Percentiles rank a stretch among this genome's conserved stretches.
These are phyloP conservation scores for Metroxylon sagu DNA, from an alignment of 176 grass and related monocot genomes.

Conservation along the genomic window DNA sequence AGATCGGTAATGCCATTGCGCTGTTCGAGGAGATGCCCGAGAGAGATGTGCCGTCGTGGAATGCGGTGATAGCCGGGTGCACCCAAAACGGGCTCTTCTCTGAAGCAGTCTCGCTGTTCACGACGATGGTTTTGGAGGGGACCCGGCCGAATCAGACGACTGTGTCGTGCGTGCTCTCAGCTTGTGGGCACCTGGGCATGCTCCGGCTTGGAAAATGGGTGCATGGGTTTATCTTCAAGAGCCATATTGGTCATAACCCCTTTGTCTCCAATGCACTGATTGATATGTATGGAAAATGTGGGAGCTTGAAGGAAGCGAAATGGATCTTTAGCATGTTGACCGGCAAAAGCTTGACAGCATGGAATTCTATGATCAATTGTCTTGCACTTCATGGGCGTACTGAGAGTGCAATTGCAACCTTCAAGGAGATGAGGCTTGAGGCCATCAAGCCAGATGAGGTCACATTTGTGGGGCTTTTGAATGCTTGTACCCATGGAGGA, in stretches of 20 bases:
- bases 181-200: slow-evolving; percentile 66
- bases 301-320: slow-evolving; percentile 39
- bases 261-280: slow-evolving; percentile 61
- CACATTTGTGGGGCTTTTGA: slow-evolving; percentile 64
- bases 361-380: slow-evolving; percentile 84
- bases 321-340: slow-evolving; percentile 56
- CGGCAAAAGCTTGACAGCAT: slow-evolving; percentile 37
- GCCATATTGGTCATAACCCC: slow-evolving; percentile 34
- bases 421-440: slow-evolving; percentile 35
- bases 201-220: slow-evolving; percentile 54
- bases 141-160: slow-evolving; percentile 51
- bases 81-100: slow-evolving; percentile 50
- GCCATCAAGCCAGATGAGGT: slow-evolving; percentile 53
- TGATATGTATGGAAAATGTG: slow-evolving; percentile 89
- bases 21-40: slow-evolving; percentile 59
- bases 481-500: slow-evolving; percentile 78
- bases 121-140: slow-evolving; percentile 43
- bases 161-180: slow-evolving; percentile 47
- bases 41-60: slow-evolving; percentile 67
- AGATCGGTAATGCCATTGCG: slow-evolving; percentile 35
- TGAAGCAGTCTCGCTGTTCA: slow-evolving; percentile 40
- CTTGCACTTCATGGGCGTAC: slow-evolving; percentile 48
- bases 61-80: slow-evolving; percentile 58
- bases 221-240: slow-evolving; percentile 51
- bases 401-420: slow-evolving; percentile 29